A percentile compares a stretch with the other conserved stretches of the same genome.
phyloP scores from a whole-genome alignment of 1,284 basidiomycete species.

The Hemileia vastatrix region DNA sequence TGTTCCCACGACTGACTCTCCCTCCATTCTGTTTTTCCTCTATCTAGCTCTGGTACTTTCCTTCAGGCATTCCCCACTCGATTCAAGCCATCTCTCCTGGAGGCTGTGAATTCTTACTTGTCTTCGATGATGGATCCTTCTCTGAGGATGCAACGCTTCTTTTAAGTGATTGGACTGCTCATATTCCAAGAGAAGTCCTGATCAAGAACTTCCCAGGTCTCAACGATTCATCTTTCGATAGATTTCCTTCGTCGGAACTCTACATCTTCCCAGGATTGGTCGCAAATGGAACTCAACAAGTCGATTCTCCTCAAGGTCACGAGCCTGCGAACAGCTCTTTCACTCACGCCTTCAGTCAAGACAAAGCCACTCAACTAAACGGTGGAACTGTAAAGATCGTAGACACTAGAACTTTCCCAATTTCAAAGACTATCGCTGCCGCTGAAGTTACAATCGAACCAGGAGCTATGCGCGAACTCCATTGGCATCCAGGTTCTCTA shows the following conservation, averaged over 20 bases:
- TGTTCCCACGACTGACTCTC: conserved; percentile 47
- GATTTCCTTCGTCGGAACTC: conserved; percentile 36
- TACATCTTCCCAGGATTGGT: too few relatives aligned
- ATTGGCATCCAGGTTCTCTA: conserved; percentile 50
- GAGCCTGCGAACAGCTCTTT: conserved; percentile 53
- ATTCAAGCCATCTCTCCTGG: conserved; percentile 55
- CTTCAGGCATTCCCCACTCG: conserved; percentile 49
- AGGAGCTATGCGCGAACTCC: conserved; percentile 53
- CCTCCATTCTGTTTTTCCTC: background rate
- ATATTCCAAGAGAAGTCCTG: conserved; percentile 56
- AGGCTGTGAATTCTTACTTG: conserved; percentile 61
- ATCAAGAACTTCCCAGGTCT: conserved; percentile 55
- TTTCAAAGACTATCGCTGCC: conserved; percentile 55
- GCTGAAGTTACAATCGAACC: conserved; percentile 61
- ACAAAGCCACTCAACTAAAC: conserved; percentile 47
- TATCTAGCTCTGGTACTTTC: conserved; percentile 17
- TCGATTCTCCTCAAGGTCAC: conserved; percentile 51
- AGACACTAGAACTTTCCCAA: conserved; percentile 54
- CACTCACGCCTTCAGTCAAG: conserved; percentile 53
- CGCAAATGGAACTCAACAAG: conserved; percentile 47
- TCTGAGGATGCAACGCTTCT: conserved; percentile 61
- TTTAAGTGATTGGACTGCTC: conserved; percentile 50
- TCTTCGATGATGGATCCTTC: conserved; percentile 59
- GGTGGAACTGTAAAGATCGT: conserved; percentile 59
- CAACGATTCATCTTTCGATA: conserved; percentile 23